These are phyloP conservation scores for Pisolithus orientalis DNA, from an alignment of 768 basidiomycete species.

Conservation along the genomic window DNA sequence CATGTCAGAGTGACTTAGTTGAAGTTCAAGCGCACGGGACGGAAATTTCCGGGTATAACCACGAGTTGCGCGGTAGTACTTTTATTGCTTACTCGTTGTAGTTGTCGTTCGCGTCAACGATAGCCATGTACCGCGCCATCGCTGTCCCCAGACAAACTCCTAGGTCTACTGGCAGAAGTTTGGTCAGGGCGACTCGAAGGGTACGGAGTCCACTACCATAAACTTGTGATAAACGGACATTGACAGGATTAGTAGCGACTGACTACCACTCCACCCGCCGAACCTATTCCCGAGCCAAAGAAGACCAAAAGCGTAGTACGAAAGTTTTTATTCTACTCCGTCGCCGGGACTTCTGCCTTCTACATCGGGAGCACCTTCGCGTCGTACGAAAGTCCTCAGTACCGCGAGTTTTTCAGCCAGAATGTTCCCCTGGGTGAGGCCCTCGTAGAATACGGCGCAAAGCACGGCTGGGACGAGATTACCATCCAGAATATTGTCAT, in stretches of 20 bases:
- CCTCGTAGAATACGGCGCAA: constrained; percentile 78
- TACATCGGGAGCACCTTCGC: constrained; percentile 78
- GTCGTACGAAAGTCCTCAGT: constrained; percentile 69
- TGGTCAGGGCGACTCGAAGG: constrained; percentile 50
- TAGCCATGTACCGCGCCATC: constrained; percentile 47
- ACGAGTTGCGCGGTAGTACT: background rate
- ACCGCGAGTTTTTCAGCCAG: constrained; percentile 82
- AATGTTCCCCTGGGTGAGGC: constrained; percentile 71
- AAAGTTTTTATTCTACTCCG: constrained; percentile 59
- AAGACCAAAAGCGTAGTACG: constrained; percentile 53
- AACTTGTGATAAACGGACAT: background rate
- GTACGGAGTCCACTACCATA: constrained; percentile 34
- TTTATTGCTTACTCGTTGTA: background rate
- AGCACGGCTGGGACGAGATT: constrained; percentile 70
- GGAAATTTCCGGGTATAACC: constrained; percentile 1
- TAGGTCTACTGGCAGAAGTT: constrained; percentile 38
- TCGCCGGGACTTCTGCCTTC: constrained; percentile 65
- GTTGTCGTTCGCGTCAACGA: constrained; percentile 1
- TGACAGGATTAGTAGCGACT: constrained; percentile 42
- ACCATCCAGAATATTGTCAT: constrained; percentile 56
- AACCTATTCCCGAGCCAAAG: constrained; percentile 31
- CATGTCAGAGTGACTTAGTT: too few relatives aligned
- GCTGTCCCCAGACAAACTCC: constrained; percentile 49
- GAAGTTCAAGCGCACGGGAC: background rate
- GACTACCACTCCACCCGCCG: constrained; percentile 35